Percentiles rank a stretch among this genome's conserved stretches.
phyloP scores from a whole-genome alignment of 2,329 filamentous ascomycete species.

The Fusarium mexicanum region DNA sequence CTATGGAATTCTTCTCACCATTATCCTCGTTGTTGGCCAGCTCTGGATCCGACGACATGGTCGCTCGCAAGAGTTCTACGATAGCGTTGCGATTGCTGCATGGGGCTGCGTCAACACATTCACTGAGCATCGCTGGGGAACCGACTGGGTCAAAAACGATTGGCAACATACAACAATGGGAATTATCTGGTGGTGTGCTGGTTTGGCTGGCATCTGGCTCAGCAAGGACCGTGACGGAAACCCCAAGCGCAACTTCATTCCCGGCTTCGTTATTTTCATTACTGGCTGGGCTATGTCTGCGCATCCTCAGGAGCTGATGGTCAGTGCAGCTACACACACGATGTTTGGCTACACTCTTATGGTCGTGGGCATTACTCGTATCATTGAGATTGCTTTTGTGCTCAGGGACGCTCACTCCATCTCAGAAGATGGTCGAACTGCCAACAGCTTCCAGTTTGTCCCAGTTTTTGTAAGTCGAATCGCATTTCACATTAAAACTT shows the following conservation, averaged over 20 bases:
- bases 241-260: conserved; percentile 92
- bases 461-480: conserved; percentile 65
- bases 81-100: conserved; percentile 86
- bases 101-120: conserved; percentile 99
- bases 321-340: conserved; percentile 87
- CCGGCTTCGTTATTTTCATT: conserved; percentile 87
- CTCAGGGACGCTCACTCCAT: conserved; percentile 75
- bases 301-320: conserved; percentile 83
- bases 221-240: conserved; percentile 83
- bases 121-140: conserved; percentile 95
- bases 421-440: conserved; percentile 73
- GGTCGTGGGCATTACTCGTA: conserved; percentile 83
- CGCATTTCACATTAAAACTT: background rate
- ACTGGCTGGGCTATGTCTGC: conserved; percentile 97
- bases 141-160: conserved; percentile 89
- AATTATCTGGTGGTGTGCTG: conserved; percentile 98
- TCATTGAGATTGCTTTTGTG: conserved; percentile 92
- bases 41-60: conserved; percentile 84
- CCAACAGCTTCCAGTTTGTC: conserved; percentile 68
- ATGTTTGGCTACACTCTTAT: conserved; percentile 97
- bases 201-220: conserved; percentile 90
- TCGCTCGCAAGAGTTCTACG: conserved; percentile 95
- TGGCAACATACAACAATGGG: conserved; percentile 99
- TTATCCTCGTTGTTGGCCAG: conserved; percentile 89
- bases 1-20: conserved; percentile 88